Conservation (phyloP, 208 protist genomes). For the Giardia muris region DNA sequence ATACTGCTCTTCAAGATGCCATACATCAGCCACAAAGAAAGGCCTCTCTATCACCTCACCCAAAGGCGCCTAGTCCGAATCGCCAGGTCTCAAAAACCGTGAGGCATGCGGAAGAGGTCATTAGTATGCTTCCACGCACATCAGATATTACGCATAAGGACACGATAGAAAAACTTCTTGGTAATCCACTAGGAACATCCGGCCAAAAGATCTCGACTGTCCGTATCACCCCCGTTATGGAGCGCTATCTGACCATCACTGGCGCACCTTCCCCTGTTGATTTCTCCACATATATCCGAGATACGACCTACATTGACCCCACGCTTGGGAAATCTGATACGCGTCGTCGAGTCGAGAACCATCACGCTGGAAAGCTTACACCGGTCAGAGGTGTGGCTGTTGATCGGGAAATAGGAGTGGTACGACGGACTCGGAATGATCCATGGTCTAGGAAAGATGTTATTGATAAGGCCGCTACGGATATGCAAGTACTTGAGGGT, state of each 20-base stretch:
- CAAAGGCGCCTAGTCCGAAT: not conserved
- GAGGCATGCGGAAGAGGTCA: not conserved
- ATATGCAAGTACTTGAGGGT: not conserved
- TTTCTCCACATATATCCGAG: not conserved
- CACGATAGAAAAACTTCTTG: not conserved
- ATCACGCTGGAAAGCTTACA: not conserved
- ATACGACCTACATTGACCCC: not conserved
- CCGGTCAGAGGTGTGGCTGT: not conserved
- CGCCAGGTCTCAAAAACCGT: not conserved
- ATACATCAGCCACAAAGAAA: not conserved
- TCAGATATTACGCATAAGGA: not conserved
- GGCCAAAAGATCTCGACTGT: not conserved
- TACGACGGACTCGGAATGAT: slow-evolving; percentile 15
- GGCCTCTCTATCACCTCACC: not conserved
- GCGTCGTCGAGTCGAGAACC: not conserved
- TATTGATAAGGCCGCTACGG: not conserved
- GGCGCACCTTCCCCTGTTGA: not conserved
- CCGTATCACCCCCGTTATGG: not conserved
- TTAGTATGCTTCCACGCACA: not conserved
- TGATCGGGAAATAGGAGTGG: not conserved
- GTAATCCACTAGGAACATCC: not conserved
- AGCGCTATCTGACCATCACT: not conserved
- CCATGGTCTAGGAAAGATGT: not conserved
- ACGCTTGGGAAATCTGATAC: not conserved
- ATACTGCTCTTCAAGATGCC: not conserved